Evolutionary conservation across 2,329 filamentous ascomycete genomes (phyloP).

Genomic region (Hymenoscyphus albidus): DNA sequence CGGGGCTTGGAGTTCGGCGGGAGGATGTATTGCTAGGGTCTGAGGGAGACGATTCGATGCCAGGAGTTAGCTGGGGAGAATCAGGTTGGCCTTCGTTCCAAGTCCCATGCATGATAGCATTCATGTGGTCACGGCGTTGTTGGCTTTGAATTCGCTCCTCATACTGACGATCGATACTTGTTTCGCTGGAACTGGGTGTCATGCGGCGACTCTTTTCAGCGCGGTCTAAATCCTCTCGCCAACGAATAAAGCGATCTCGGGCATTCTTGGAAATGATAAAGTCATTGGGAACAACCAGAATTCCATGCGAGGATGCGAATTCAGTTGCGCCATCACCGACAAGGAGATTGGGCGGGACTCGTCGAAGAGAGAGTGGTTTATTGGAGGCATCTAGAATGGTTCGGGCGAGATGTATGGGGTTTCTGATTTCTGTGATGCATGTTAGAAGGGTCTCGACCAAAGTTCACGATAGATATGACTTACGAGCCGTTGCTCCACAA

Average conservation of each 20-base stretch:
- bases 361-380: conserved; percentile 72
- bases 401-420: conserved; percentile 85
- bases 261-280: conserved; percentile 76
- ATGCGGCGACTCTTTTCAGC: conserved; percentile 45
- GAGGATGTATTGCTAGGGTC: conserved; percentile 13
- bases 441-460: neutral
- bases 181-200: conserved; percentile 22
- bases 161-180: conserved; percentile 28
- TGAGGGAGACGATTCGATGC: conserved; percentile 16
- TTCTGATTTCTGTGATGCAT: conserved; percentile 71
- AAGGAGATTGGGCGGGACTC: conserved; percentile 89
- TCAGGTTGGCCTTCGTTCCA: conserved; percentile 63
- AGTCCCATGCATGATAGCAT: conserved; percentile 52
- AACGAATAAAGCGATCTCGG: conserved; percentile 72
- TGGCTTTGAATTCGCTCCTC: conserved; percentile 31
- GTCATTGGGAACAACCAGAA: conserved; percentile 70
- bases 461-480: conserved; percentile 37
- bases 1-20: conserved; percentile 15
- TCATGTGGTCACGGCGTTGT: conserved; percentile 46
- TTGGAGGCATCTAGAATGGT: conserved; percentile 75
- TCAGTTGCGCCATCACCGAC: conserved; percentile 79
- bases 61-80: conserved; percentile 43
- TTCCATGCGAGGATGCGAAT: conserved; percentile 78
- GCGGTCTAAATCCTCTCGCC: conserved; percentile 68
- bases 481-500: conserved; percentile 86